These are phyloP conservation scores for Fusarium domesticum DNA, from an alignment of 2,329 filamentous ascomycete genomes.

Conservation along the genomic window DNA sequence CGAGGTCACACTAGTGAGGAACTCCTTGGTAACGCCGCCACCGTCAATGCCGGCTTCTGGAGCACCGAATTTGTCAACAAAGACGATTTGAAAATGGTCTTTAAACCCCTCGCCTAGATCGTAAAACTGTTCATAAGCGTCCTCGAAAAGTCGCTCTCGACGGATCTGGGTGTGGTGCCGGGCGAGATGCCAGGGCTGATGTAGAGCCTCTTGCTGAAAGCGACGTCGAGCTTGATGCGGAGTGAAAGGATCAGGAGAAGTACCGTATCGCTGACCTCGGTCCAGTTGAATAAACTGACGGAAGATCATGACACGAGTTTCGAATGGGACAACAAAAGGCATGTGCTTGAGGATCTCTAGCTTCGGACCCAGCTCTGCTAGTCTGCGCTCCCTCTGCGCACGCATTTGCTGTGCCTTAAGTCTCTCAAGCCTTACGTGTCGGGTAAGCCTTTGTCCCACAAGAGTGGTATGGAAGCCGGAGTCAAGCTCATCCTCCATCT, in stretches of 20 bases:
- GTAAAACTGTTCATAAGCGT: constrained; percentile 84
- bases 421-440: constrained; percentile 62
- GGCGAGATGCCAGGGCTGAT: no score
- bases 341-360: constrained; percentile 91
- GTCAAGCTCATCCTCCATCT: constrained; percentile 33
- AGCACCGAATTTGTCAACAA: constrained; percentile 85
- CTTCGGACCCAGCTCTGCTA: constrained; percentile 79
- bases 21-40: constrained; percentile 96
- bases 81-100: constrained; percentile 94
- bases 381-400: constrained; percentile 64
- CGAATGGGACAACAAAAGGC: constrained; percentile 94
- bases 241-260: constrained; percentile 34
- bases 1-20: constrained; percentile 81
- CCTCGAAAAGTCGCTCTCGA: constrained; percentile 75
- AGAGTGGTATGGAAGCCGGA: constrained; percentile 33
- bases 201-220: no score
- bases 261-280: constrained; percentile 27
- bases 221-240: no score
- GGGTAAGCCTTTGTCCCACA: constrained; percentile 58
- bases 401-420: constrained; percentile 63
- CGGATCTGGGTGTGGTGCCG: constrained; percentile 77
- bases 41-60: constrained; percentile 94
- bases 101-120: constrained; percentile 78
- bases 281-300: constrained; percentile 87
- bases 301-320: constrained; percentile 87